phyloP scores from a whole-genome alignment of 2,329 filamentous ascomycete genomes.

The Penicillium oxalicum region DNA sequence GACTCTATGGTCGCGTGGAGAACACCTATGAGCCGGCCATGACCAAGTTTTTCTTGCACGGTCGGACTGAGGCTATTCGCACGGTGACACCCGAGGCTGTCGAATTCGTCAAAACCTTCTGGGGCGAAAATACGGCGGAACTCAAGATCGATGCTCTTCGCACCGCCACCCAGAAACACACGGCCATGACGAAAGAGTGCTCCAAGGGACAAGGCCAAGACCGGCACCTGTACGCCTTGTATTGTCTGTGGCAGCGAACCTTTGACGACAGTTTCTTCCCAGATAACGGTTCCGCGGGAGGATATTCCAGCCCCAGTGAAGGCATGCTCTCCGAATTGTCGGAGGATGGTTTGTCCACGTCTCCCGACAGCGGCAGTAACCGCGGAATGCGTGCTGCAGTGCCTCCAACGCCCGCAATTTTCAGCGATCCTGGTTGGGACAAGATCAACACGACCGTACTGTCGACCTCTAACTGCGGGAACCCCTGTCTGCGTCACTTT shows the following conservation, averaged over 20 bases:
- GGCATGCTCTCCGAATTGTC: constrained; percentile 32
- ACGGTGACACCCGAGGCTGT: constrained; percentile 76
- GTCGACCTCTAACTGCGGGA: constrained; percentile 97
- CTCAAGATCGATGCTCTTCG: constrained; percentile 81
- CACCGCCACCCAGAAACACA: constrained; percentile 78
- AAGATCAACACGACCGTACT: constrained; percentile 90
- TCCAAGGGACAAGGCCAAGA: constrained; percentile 88
- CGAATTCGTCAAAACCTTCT: constrained; percentile 90
- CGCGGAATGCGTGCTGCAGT: constrained; percentile 43
- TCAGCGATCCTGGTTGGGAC: constrained; percentile 87
- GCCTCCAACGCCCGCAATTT: constrained; percentile 63
- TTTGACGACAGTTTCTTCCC: constrained; percentile 63
- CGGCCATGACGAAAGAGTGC: constrained; percentile 72
- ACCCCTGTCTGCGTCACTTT: constrained; percentile 88
- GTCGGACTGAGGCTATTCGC: constrained; percentile 87
- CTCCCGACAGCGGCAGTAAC: constrained; percentile 43
- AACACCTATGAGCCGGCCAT: constrained; percentile 97
- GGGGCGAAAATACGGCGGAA: constrained; percentile 78
- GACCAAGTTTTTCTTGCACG: constrained; percentile 92
- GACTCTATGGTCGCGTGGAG: constrained; percentile 86
- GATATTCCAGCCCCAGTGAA: constrained; percentile 56
- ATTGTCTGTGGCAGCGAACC: constrained; percentile 88
- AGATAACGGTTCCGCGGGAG: constrained; percentile 53
- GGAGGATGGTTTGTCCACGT: constrained; percentile 38
- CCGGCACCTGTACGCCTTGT: constrained; percentile 86